Base-by-base conservation (phyloP, 78 protist genomes). In the Emiliania huxleyi region DNA sequence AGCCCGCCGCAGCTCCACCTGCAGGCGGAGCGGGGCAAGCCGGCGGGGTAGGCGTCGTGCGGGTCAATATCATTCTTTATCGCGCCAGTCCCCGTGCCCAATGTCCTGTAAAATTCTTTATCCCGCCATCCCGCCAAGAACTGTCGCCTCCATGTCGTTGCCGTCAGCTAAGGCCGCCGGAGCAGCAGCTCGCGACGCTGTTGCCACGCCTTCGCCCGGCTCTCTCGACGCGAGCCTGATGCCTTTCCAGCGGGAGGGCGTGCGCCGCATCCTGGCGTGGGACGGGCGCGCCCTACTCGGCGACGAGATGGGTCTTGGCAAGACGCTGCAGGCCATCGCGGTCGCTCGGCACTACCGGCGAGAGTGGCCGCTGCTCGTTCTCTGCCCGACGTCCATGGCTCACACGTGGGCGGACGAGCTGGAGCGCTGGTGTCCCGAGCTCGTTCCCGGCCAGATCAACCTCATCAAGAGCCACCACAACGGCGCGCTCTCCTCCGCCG, bases 231-330 rank as follows among this genome's bases (percentile, higher is more conserved):
- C 15, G 25, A 19, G 62, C 62, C 87, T 77, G 12, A 4, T 81
- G 38, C 89, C 89, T 19, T 44, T 42, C 38, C 89, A 81, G 89
- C 48, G 38, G 22, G 49, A 42, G 21, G 89, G 89, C 55, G 89
- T 81, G 19, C 4, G 2, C 25, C 0, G 0, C 1, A 44, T 1
- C 19, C 21, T 85, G 29, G 23, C 21, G 2, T 35, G 42, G n/a
- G 44, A 35, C 37, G 90, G 90, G 22, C 62, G 90, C 35, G 48
- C 18, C 42, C 90, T 85, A 19, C 22, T 85, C 40, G 62, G 38
- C 33, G 90, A 85, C 44, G 90, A 85, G 90, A 85, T 85, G 75
- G 75, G 75, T 23, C 56, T 81, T 19, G 90, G 90, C 71, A 85
- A 85, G 90, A 85, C 90, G 6, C 12, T 85, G 26, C 90, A 85